Base-by-base conservation (phyloP, 257 asterid species). In the Jacaranda mimosifolia region DNA sequence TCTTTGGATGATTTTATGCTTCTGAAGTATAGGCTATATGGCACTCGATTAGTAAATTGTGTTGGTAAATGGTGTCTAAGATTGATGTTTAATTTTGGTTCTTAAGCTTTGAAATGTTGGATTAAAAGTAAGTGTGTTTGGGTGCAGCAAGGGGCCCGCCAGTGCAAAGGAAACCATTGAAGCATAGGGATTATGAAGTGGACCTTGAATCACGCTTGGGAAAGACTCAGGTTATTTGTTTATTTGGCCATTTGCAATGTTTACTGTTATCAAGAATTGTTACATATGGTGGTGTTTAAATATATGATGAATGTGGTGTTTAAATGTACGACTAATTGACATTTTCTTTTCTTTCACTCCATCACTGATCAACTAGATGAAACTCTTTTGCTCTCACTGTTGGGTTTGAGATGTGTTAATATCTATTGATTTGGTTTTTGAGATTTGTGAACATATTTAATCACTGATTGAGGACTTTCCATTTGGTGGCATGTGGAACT, bases 151-250 rank as follows among this genome's bases (percentile, higher is more conserved):
- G 87, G 83, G 97, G 99, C 52, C 97, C 97, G 4, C 88, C 90
- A 0, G 91, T 95, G 75, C 99, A 95, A 81, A 89, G 99, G 86
- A 93, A 93, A 77, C 98, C 99, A 10, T 89, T 95, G 89, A 95
- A 95, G 87, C 99, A 91, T 73, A 91, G 98, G 81, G 99, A 95
- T 90, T 95, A 86, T 80, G 94, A 95, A 85, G 99, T 95, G 73
- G 97, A 95, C 87, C 99, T 95, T 9, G 98, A 95, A 83, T 95
- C 99, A 53, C 97, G 99, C 13, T 70, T 95, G 85, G 99, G 99
- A 67, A 95, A 95, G 87, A 95, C 98, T 8, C 99, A 95, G 99
- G 99, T 93, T 73, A 35, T 79, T 48, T 18, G 67, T 19, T 53
- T 68, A 21, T 79, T 58, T 48, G 39, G 76, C 63, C 0, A 8